Base-by-base conservation (phyloP, 495 filamentous ascomycete species). In the Xylaria grammica region DNA sequence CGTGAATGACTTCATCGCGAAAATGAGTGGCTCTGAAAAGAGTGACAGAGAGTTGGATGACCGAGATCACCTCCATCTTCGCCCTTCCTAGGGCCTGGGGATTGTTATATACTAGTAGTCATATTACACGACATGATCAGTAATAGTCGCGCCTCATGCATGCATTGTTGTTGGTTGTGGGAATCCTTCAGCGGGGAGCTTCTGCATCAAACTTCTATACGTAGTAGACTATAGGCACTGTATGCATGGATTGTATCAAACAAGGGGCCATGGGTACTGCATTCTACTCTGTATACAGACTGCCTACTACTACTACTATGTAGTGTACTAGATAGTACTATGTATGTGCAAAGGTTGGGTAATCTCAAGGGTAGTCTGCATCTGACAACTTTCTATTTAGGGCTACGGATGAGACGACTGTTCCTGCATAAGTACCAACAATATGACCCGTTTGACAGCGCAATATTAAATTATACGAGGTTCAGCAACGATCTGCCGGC, bases 1-100 rank as follows among this genome's bases (percentile, higher is more conserved):
- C 20, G 45, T 46, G 36, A 61, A 29, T 46, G 46, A 34, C 45
- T 61, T 61, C 58, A 61, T 61, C 4, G 36, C 5, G 32, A 42
- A 22, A 61, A 49, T 3, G 30, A 52, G 27, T 61, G 58, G 22
- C 58, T 52, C 46, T 51, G 32, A 42, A 61, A 52, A 52, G 45
- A 61, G 22, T 50, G 58, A 51, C 22, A 38, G 58, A 52, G 48
- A 61, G 45, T 40, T 61, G 46, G 45, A 51, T 61, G 34, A 30
- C 27, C 48, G 58, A 61, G 46, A 15, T 24, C 46, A 52, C 51
- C 15, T 19, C 5, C 2, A 29, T 52, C 15, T 17, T 30, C 8
- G 5, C 45, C n/a, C 20, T 48, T 11, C 4, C 17, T 44, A 10
- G 17, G 9, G 17, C 17, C 45, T 9, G 19, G 19, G 11, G 6